Base-by-base conservation (phyloP, 2,329 filamentous ascomycete genomes). In the Trichoderma koningiopsis region DNA sequence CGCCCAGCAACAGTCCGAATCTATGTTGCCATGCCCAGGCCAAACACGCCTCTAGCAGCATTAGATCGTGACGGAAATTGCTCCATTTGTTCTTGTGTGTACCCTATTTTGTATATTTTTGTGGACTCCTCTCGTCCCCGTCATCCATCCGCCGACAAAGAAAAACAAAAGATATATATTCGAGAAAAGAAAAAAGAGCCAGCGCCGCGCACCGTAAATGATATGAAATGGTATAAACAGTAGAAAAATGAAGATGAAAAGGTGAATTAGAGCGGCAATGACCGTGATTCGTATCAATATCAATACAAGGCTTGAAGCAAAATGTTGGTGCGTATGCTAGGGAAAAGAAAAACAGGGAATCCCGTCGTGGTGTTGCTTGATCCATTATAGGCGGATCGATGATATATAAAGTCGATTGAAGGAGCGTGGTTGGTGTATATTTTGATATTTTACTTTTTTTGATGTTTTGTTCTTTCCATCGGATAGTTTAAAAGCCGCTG, bases 401-500 rank as follows among this genome's bases (percentile, higher is more conserved):
- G 53, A 43, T 62, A 63, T 49, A 60, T 37, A 57, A 60, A 58
- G 65, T n/a, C 27, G 68, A 14, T 43, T 65, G 24, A 59, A 64
- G 24, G 33, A 43, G 29, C 14, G 37, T 68, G n/a, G 22, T 69
- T 57, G 40, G 29, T 49, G 57, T 62, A n/a, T 43, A 19, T 8
- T 43, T 43, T 43, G 6, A 37, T 57, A 5, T 31, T 43, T 56
- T 43, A 43, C 19, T n/a, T 8, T 19, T n/a, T 33, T 49, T 43
- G 27, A 27, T 14, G 11, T 22, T 37, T 49, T 52, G 24, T 33
- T 37, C 22, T 52, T 52, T 29, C 33, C 10, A 52, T 49, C 27
- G n/a, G n/a, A 16, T 14, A 33, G 3, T 53, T 59, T 40, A 90
- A 73, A 90, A 90, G 4, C 87, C 87, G 72, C 82, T 84, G 73